A percentile compares a stretch with the other conserved stretches of the same genome.
Evolutionary conservation across 1,284 basidiomycete genomes (phyloP).

Genomic region (Apiotrichum akiyoshidainum): DNA sequence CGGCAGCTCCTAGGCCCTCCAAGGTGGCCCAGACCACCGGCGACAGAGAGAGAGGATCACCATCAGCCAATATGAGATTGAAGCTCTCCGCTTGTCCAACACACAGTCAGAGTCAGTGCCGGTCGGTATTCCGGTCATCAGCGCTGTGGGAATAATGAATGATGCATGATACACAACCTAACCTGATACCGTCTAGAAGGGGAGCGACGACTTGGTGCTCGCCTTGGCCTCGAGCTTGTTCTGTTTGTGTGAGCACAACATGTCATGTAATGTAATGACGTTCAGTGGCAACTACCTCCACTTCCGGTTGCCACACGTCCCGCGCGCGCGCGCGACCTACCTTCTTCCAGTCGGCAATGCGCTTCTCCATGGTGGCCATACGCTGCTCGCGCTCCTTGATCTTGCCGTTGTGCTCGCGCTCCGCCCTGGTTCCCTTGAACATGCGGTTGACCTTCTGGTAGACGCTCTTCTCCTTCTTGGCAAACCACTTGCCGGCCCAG

Average conservation of each 20-base stretch:
- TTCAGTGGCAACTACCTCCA: too few species aligned
- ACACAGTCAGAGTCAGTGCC: too few species aligned
- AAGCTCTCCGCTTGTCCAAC: too few species aligned
- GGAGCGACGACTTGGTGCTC: conserved; percentile 27
- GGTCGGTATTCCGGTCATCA: neutral
- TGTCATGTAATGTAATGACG: too few species aligned
- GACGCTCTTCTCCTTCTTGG: conserved; percentile 21
- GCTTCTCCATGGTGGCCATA: conserved; percentile 44
- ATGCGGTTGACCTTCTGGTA: conserved; percentile 25
- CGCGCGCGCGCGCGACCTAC: conserved; percentile 25
- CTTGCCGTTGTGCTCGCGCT: conserved; percentile 32
- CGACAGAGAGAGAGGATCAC: too few species aligned
- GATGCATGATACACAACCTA: conserved; percentile 7
- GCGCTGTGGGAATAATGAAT: neutral
- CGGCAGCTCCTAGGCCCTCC: too few species aligned
- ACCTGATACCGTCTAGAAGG: conserved; percentile 24
- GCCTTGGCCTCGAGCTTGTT: conserved; percentile 23
- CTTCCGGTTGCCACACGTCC: too few species aligned
- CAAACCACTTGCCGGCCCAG: conserved; percentile 22
- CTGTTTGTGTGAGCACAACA: neutral
- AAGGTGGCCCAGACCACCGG: too few species aligned
- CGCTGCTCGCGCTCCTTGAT: conserved; percentile 34
- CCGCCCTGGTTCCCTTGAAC: conserved; percentile 47
- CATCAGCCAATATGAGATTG: too few species aligned
- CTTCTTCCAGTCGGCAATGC: conserved; percentile 45